These are phyloP conservation scores for Saccharum hybrid DNA, from an alignment of 202 grass and related monocot species.

Conservation along the genomic window DNA sequence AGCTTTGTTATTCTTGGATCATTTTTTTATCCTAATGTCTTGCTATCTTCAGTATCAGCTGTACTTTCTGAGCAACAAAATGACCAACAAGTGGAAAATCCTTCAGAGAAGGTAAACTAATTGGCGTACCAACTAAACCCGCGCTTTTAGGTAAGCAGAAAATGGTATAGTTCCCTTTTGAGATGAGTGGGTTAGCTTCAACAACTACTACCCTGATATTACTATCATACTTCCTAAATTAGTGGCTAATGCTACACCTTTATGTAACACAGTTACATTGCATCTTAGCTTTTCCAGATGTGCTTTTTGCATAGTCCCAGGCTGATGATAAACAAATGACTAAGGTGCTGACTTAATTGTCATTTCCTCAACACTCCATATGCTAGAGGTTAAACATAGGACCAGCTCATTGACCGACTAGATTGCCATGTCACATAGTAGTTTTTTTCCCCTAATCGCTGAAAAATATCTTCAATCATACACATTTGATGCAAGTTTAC, in stretches of 20 bases:
- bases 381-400: slow-evolving; percentile 25
- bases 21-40: not conserved
- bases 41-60: slow-evolving; percentile 16
- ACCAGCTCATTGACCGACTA: not conserved
- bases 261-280: slow-evolving; percentile 11
- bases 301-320: slow-evolving; percentile 40
- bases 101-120: slow-evolving; percentile 41
- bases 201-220: slow-evolving; percentile 29
- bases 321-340: slow-evolving; percentile 35
- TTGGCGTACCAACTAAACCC: slow-evolving; percentile 38
- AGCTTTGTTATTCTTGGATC: not conserved
- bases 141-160: slow-evolving; percentile 30
- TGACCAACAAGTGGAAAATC: slow-evolving; percentile 24
- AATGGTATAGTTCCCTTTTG: slow-evolving; percentile 30
- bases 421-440: not conserved
- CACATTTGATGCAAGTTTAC: not conserved
- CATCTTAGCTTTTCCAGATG: slow-evolving; percentile 25
- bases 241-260: slow-evolving; percentile 35
- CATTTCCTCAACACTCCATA: slow-evolving; percentile 41
- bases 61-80: slow-evolving; percentile 24
- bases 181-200: slow-evolving; percentile 52
- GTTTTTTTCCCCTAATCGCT: not conserved
- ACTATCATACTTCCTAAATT: slow-evolving; percentile 27
- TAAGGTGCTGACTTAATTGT: slow-evolving; percentile 8
- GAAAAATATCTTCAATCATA: not conserved